A percentile compares a stretch with the other conserved stretches of the same genome.
Conservation (phyloP, 176 grass and related monocot species). For the Canna indica region DNA sequence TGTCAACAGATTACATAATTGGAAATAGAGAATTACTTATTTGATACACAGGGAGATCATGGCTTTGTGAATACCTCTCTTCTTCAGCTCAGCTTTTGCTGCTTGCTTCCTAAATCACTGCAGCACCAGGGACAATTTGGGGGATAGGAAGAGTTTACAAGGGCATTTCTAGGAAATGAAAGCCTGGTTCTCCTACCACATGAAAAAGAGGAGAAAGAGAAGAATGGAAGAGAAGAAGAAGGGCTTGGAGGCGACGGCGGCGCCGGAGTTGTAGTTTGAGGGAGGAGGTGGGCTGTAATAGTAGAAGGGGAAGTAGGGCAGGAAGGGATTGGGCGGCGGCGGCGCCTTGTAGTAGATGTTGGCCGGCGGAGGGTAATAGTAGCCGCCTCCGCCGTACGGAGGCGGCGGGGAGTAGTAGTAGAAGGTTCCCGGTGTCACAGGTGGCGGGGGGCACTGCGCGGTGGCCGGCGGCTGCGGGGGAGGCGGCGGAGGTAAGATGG, state of each 20-base stretch:
- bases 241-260: neutral
- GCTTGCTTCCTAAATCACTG: too few relatives aligned
- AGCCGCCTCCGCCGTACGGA: neutral
- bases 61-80: too few relatives aligned
- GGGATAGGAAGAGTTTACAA: neutral
- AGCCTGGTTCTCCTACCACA: neutral
- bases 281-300: conserved; percentile 85
- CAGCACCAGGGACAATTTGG: neutral
- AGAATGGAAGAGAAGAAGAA: neutral
- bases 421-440: conserved; percentile 14
- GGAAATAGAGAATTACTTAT: neutral
- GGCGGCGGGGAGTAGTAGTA: conserved; percentile 16
- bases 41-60: neutral
- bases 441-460: conserved; percentile 28
- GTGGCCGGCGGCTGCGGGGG: conserved; percentile 24
- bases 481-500: conserved; percentile 38
- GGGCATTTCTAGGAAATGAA: neutral
- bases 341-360: conserved; percentile 36
- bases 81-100: too few relatives aligned
- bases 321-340: conserved; percentile 93
- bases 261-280: conserved; percentile 11
- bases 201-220: neutral
- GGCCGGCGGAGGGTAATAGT: conserved; percentile 31
- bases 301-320: conserved; percentile 97
- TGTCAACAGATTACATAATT: neutral